Base-by-base conservation (phyloP, 202 grass and related monocot species). In the Schoenoplectus tabernaemontani region DNA sequence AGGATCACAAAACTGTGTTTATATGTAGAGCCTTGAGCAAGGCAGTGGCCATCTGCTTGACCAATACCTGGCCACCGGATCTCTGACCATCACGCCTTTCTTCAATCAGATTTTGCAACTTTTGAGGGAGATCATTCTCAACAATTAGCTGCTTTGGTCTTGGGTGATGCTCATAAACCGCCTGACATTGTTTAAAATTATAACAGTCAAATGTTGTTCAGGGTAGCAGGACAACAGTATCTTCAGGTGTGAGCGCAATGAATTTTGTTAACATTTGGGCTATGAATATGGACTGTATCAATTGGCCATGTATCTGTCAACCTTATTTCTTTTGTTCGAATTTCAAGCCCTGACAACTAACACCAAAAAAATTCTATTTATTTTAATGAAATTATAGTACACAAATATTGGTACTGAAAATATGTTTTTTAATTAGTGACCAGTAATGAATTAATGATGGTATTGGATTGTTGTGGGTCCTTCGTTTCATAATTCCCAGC, bases 1-100 rank as follows among this genome's bases (percentile, higher is more conserved):
- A 32, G 22, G 17, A 80, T 90, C 83, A 97, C 87, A 97, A 83
- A 47, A 98, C 96, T 58, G 96, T 95, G 82, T 98, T 98, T 85
- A 98, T 95, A 70, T 98, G 86, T 80, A 98, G 79, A 3, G 96
- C 96, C 81, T 98, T 98, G 75, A 95, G 74, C 66, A 98, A 68
- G 6, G 96, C 93, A 66, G 96, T 98, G 26, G 96, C 96, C 96
- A 98, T 98, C 85, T 98, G 96, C 87, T 98, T 98, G 57, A 98
- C 96, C 53, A 98, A 78, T 23, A 98, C 96, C 78, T 98, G 96
- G 24, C 87, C 87, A 54, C 96, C 96, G 0, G 87, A 89, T 4
- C 96, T 90, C 76, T 95, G 91, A 33, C 95, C 95, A 62, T 95
- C 95, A 61, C 95, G 85, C 5, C 95, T 87, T 67, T 98, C 95